phyloP scores from a whole-genome alignment of 139 green algal species.

The Chlamydomonas schloesseri region DNA sequence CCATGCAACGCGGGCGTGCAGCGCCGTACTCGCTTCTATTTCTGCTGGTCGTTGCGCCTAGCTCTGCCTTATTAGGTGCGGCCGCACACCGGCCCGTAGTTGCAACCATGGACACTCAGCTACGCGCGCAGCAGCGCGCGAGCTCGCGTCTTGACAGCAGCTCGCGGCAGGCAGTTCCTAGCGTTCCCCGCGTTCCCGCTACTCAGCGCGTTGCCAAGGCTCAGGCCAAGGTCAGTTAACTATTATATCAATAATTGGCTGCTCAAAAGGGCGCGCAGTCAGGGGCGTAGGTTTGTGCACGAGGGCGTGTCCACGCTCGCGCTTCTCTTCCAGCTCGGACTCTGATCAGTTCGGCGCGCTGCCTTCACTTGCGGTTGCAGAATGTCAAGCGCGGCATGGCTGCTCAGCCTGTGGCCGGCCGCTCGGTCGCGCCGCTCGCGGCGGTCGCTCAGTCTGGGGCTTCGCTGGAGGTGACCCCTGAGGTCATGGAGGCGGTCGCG shows the following conservation, averaged over 20 bases:
- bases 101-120: constrained; percentile 24
- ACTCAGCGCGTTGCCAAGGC: not conserved
- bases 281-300: constrained; percentile 14
- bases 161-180: constrained; percentile 7
- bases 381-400: not conserved
- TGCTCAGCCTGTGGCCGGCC: not conserved
- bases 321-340: not conserved
- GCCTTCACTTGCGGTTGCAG: not conserved
- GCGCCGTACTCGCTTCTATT: too few species aligned
- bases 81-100: not conserved
- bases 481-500: not conserved
- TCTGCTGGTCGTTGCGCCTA: too few species aligned
- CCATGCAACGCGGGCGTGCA: too few species aligned
- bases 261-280: not conserved
- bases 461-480: not conserved
- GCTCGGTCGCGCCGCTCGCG: constrained; percentile 11
- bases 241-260: not conserved
- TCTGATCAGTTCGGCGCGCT: not conserved
- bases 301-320: not conserved
- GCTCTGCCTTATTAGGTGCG: too few species aligned
- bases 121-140: constrained; percentile 32
- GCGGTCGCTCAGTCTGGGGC: constrained; percentile 2
- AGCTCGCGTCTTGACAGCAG: constrained; percentile 16
- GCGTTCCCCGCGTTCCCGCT: not conserved
- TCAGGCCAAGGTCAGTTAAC: constrained; percentile 7